Base-by-base conservation (phyloP, 192 early-diverging fungal genomes). In the Thamnidium elegans region DNA sequence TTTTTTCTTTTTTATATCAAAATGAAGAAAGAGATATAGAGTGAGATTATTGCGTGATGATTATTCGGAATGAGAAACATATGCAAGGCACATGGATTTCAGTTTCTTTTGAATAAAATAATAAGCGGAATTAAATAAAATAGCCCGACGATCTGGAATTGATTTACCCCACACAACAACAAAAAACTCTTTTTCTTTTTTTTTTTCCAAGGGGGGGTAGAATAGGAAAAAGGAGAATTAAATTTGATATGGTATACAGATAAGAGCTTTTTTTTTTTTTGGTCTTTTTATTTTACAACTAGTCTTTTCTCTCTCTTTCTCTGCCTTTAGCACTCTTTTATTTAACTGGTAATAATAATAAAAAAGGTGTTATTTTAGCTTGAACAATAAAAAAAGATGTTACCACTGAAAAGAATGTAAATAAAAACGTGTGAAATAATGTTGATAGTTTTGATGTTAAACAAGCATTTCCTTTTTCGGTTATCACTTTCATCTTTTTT, bases 11-110 rank as follows among this genome's bases (percentile, higher is more conserved):
- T n/a, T n/a, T n/a, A n/a, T n/a, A n/a, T n/a, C n/a, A n/a, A n/a
- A n/a, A n/a, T n/a, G n/a, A n/a, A n/a, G n/a, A n/a, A n/a, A n/a
- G n/a, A n/a, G n/a, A n/a, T n/a, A n/a, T n/a, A n/a, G n/a, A n/a
- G n/a, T n/a, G n/a, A n/a, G n/a, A n/a, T n/a, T 26, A 63, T 63
- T 51, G 61, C 61, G 47, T 63, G 61, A 63, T 63, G 48, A 50
- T 21, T 63, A 63, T 51, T 63, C 61, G 61, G 61, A 63, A 63
- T 63, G 61, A 51, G 60, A 59, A 45, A 43, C 58, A 30, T 59
- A 59, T 59, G 58, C 39, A 30, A 45, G 43, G 21, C 58, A 59
- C 58, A 59, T 59, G 43, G 58, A 26, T 39, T 39, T 39, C 9
- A 9, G 7, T 39, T 39, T 10, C 9, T 39, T 39, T 39, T 26